Evolutionary conservation across 148 eudicot species (phyloP).

Genomic region (Persicaria tinctoria): DNA sequence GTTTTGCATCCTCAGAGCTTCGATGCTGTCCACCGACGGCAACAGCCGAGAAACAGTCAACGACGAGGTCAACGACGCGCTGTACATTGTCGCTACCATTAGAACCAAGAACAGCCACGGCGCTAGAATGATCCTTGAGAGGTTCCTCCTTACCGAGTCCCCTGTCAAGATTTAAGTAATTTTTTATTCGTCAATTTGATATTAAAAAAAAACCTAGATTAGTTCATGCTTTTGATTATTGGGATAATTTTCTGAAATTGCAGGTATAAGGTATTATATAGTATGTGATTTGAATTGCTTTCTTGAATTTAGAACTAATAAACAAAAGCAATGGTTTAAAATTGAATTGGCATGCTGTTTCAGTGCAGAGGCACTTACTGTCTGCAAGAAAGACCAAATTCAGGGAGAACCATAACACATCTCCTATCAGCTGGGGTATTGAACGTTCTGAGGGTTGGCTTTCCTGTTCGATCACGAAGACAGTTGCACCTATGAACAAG

Average conservation of each 20-base stretch:
- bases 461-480: slow-evolving; percentile 1
- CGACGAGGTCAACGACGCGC: slow-evolving; percentile 7
- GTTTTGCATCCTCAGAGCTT: neutral
- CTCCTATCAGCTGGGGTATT: slow-evolving; percentile 3
- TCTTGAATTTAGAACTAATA: neutral
- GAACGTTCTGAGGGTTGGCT: neutral
- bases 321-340: neutral
- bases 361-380: neutral
- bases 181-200: neutral
- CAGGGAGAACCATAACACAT: slow-evolving; percentile 8
- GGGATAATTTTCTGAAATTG: no score
- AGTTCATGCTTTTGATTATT: no score
- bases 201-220: neutral
- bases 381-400: slow-evolving; percentile 7
- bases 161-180: neutral
- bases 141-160: neutral
- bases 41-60: neutral
- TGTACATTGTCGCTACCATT: slow-evolving; percentile 6
- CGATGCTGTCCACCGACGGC: slow-evolving; percentile 6
- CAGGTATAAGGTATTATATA: no score
- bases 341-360: neutral
- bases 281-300: neutral
- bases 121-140: slow-evolving; percentile 1
- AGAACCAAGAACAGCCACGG: slow-evolving; percentile 9
- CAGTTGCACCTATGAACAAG: slow-evolving; percentile 6